Base-by-base conservation (phyloP, 75 land plant species). In the Ceratopteris richardii region DNA sequence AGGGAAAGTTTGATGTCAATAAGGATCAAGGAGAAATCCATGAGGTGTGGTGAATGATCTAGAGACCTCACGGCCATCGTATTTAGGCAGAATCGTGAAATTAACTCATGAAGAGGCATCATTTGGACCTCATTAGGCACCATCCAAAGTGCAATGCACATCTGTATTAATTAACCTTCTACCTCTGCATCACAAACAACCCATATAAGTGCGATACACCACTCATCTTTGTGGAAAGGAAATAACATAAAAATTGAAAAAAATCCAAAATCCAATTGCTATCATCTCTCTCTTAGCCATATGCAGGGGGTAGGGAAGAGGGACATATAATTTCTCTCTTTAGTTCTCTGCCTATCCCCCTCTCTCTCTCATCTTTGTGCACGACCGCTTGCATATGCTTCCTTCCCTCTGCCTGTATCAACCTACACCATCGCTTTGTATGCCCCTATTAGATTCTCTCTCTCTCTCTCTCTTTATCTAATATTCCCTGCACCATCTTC, bases 161-260 rank as follows among this genome's bases (percentile, higher is more conserved):
- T n/a, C 39, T 44, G 29, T 29, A 70, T 77, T 21, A 67, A 36
- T 42, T 75, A 43, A 20, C 58, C 66, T 50, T 77, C 76, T 25
- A 67, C 71, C 52, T 83, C 82, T 42, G 74, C 67, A 52, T 80
- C 83, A 31, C 78, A 37, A 18, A 83, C 72, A 31, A 81, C 86
- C 56, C 66, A 66, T 31, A 80, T 71, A 22, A 83, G 83, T 58
- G 73, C 54, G 56, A 57, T 53, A 51, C 77, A 64, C 21, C 76
- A 59, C 47, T 82, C 80, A 58, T 70, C 90, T 86, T 78, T 6
- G 16, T 23, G 27, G 6, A 2, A 54, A 54, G 9, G 37, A 33
- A 33, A 33, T 33, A 33, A 3, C 37, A 33, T 33, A 9, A 9
- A 33, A 9, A 33, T 33, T 33, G 37, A 4, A n/a, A n/a, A n/a